These are phyloP conservation scores for Colletotrichum spinosum DNA, from an alignment of 2,329 filamentous ascomycete species.

Conservation along the genomic window DNA sequence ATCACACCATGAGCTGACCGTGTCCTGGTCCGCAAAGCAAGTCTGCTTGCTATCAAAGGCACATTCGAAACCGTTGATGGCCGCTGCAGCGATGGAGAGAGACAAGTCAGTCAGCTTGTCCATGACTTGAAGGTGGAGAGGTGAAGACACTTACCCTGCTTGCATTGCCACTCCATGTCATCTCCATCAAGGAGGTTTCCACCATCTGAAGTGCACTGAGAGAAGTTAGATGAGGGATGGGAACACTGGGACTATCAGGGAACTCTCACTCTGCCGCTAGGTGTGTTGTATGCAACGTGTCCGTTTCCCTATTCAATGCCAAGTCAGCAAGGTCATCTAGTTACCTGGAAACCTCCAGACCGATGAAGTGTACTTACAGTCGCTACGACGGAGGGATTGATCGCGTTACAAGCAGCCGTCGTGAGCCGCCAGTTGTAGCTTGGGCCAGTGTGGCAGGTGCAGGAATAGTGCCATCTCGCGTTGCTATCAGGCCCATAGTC, in stretches of 20 bases:
- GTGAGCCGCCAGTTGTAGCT: conserved; percentile 13
- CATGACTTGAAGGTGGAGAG: too few relatives aligned
- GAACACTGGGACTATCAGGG: too few relatives aligned
- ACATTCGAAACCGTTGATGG: conserved; percentile 5
- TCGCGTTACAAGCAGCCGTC: neutral
- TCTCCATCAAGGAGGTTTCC: conserved; percentile 5
- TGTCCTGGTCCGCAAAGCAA: neutral
- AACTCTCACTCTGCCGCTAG: conserved; percentile 4
- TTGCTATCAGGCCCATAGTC: neutral
- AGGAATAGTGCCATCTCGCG: conserved; percentile 10
- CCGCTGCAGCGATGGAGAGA: neutral
- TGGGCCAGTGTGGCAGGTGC: conserved; percentile 16
- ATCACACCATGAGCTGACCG: conserved; percentile 9
- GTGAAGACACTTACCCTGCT: neutral
- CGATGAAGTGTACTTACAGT: neutral
- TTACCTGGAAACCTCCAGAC: too few relatives aligned
- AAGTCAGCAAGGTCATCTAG: too few relatives aligned
- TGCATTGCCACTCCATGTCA: neutral
- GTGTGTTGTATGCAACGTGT: neutral
- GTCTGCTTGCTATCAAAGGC: neutral
- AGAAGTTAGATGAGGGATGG: neutral
- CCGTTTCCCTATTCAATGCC: too few relatives aligned
- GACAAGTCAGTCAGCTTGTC: too few relatives aligned
- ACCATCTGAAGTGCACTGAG: conserved; percentile 5
- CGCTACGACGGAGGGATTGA: neutral